phyloP scores from a whole-genome alignment of 768 basidiomycete genomes.

The Xerocomellus amylosporus region DNA sequence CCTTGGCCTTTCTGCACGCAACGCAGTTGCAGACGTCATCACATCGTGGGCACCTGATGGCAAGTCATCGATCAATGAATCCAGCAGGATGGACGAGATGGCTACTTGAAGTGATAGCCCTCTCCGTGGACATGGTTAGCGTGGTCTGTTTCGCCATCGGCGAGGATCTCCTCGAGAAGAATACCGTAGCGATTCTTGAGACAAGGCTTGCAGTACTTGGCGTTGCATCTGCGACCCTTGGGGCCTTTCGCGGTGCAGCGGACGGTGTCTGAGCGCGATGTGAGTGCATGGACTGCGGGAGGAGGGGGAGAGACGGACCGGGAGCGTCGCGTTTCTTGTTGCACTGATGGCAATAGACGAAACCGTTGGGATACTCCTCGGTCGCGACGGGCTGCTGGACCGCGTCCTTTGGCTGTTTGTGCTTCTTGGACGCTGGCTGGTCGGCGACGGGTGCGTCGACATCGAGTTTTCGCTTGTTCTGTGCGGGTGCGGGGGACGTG shows the following conservation, averaged over 20 bases:
- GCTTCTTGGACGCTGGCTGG: constrained; percentile 20
- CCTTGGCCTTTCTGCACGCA: constrained; percentile 60
- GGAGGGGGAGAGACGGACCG: constrained; percentile 36
- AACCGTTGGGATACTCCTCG: constrained; percentile 37
- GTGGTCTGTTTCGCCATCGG: constrained; percentile 29
- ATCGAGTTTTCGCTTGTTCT: constrained; percentile 53
- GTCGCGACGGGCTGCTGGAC: constrained; percentile 15
- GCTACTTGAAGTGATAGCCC: constrained; percentile 54
- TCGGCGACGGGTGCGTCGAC: constrained; percentile 13
- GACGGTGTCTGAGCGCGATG: constrained; percentile 27
- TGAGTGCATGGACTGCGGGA: constrained; percentile 7
- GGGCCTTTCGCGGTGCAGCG: constrained; percentile 37
- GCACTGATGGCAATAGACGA: constrained; percentile 71
- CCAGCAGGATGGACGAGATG: constrained; percentile 9
- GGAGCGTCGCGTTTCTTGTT: constrained; percentile 53
- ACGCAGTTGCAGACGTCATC: constrained; percentile 65
- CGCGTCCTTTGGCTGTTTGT: constrained; percentile 30
- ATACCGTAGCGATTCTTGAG: constrained; percentile 64
- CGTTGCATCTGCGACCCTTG: constrained; percentile 45
- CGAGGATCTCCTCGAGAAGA: constrained; percentile 42
- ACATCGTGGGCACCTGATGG: constrained; percentile 65
- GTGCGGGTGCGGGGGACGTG: constrained; percentile 28
- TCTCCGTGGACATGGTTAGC: constrained; percentile 29
- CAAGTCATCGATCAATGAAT: constrained; percentile 14
- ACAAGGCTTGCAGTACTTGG: constrained; percentile 63